Conservation (phyloP, 208 protist species). For the Vickermania spadyakhi region DNA sequence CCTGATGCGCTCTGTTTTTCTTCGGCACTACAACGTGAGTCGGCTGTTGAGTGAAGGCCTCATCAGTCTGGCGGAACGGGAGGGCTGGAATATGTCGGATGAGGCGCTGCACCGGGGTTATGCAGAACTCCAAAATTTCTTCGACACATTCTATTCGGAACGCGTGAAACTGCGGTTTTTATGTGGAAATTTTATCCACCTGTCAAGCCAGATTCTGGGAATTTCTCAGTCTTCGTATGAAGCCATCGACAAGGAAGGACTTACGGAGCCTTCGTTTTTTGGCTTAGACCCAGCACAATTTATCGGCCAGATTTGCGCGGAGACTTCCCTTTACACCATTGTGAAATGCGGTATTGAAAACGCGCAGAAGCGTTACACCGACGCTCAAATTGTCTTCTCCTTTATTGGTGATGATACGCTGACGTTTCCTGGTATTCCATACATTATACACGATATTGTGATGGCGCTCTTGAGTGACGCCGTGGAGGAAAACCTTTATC, state of each 20-base stretch:
- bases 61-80: slow-evolving; percentile 32
- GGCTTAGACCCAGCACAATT: slow-evolving; percentile 37
- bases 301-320: slow-evolving; percentile 54
- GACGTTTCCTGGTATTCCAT: slow-evolving; percentile 47
- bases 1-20: slow-evolving; percentile 43
- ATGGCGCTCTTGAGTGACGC: slow-evolving; percentile 58
- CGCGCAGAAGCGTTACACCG: slow-evolving; percentile 24
- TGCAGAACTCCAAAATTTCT: slow-evolving; percentile 37
- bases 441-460: slow-evolving; percentile 67
- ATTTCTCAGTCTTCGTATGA: slow-evolving; percentile 18
- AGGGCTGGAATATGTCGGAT: slow-evolving; percentile 44
- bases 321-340: slow-evolving; percentile 37
- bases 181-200: slow-evolving; percentile 61
- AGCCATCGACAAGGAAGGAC: slow-evolving; percentile 21
- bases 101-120: slow-evolving; percentile 16
- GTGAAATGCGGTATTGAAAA: slow-evolving; percentile 30
- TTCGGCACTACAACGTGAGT: slow-evolving; percentile 60
- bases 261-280: slow-evolving; percentile 36
- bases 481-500: slow-evolving; percentile 36
- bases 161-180: slow-evolving; percentile 53
- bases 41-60: slow-evolving; percentile 35
- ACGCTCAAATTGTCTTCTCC: slow-evolving; percentile 39
- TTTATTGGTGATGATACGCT: slow-evolving; percentile 27
- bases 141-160: slow-evolving; percentile 40
- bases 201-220: slow-evolving; percentile 48